Conservation (phyloP, 1,284 basidiomycete species). For the Melanopsichium pennsylvanicum region DNA sequence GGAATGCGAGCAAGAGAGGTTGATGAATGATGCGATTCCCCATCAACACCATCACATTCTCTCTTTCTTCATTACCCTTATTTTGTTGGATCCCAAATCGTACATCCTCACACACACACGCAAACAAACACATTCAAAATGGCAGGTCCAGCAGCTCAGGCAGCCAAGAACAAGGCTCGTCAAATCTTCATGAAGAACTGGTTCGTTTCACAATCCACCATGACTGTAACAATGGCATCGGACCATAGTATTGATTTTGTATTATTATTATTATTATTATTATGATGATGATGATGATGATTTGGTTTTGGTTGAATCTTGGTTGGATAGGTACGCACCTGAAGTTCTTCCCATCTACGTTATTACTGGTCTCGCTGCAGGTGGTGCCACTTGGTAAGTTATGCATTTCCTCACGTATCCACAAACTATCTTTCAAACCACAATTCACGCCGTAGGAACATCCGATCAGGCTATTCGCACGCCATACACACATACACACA, state of each 20-base stretch:
- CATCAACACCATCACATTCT: constrained; percentile 5
- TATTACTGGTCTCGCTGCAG: constrained; percentile 56
- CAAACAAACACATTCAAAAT: constrained; percentile 13
- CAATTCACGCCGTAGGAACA: neutral
- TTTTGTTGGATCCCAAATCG: too few relatives aligned
- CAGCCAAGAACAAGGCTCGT: constrained; percentile 52
- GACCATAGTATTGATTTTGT: too few relatives aligned
- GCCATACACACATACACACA: too few relatives aligned
- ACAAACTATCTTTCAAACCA: neutral
- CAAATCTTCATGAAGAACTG: constrained; percentile 58
- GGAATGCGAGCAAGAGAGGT: too few relatives aligned
- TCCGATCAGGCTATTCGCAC: too few relatives aligned
- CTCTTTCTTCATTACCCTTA: neutral
- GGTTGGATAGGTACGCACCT: constrained; percentile 37
- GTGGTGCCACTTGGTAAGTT: constrained; percentile 59
- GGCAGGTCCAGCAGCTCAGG: constrained; percentile 43
- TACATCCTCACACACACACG: neutral
- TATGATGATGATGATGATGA: too few relatives aligned
- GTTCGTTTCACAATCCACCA: constrained; percentile 27
- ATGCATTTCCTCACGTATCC: neutral
- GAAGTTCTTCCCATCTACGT: constrained; percentile 60
- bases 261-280: too few relatives aligned
- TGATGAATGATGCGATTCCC: too few relatives aligned
- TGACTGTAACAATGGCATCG: neutral
- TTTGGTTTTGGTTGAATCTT: neutral